These are phyloP conservation scores for Medicago lupulina DNA, from an alignment of 306 rosid genomes.

Conservation along the genomic window DNA sequence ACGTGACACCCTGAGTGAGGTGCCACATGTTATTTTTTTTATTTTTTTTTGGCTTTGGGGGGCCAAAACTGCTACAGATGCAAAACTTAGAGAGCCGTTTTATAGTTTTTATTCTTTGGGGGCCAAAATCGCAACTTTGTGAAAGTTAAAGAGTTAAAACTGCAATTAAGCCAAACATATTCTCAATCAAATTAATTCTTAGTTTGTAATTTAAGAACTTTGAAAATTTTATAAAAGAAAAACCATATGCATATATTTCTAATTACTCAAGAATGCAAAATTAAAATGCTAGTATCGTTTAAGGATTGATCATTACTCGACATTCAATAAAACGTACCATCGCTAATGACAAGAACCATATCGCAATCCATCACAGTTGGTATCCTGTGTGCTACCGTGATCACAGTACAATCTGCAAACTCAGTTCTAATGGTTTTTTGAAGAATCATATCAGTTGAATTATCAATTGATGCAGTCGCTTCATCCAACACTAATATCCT, in stretches of 20 bases:
- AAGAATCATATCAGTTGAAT: not conserved
- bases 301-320: not conserved
- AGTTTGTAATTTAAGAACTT: not conserved
- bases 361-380: conserved; percentile 1
- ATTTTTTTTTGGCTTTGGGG: no score
- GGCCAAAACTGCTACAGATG: no score
- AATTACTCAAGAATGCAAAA: not conserved
- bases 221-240: no score
- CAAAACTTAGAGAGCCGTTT: no score
- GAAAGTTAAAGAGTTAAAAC: no score
- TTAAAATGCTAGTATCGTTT: not conserved
- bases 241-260: no score
- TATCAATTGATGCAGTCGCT: conserved; percentile 1
- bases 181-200: no score
- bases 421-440: not conserved
- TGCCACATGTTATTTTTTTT: no score
- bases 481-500: not conserved
- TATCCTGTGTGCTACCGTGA: not conserved
- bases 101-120: no score
- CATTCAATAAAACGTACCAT: not conserved
- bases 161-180: no score
- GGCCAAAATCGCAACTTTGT: no score
- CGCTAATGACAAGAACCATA: not conserved
- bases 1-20: no score
- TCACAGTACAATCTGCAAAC: not conserved